Percentiles rank a stretch among this genome's conserved stretches.
Conservation (phyloP, 2,329 filamentous ascomycete species). For the Fusarium paranaense region DNA sequence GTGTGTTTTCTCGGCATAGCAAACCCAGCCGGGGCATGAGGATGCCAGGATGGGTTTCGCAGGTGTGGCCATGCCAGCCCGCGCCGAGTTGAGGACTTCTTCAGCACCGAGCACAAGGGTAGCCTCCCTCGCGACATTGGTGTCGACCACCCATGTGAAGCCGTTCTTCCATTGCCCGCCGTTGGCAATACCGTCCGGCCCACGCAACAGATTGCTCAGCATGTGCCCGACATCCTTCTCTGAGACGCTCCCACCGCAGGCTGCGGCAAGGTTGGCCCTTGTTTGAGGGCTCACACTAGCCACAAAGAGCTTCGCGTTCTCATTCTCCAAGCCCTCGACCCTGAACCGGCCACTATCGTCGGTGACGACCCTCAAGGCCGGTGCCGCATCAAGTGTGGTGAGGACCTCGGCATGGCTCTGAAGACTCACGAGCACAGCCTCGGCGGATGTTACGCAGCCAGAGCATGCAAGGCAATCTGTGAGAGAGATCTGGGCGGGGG, state of each 20-base stretch:
- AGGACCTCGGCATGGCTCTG: conserved; percentile 96
- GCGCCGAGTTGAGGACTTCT: conserved; percentile 66
- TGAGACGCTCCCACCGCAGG: conserved; percentile 77
- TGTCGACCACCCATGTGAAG: conserved; percentile 93
- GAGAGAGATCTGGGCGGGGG: conserved; percentile 91
- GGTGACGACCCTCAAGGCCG: conserved; percentile 57
- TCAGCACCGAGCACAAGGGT: conserved; percentile 84
- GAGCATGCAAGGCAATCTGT: conserved; percentile 98
- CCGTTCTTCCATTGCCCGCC: conserved; percentile 79
- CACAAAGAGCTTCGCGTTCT: conserved; percentile 82
- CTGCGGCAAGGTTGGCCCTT: conserved; percentile 87
- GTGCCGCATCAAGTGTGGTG: conserved; percentile 78
- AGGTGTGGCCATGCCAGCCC: conserved; percentile 33
- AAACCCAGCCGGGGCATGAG: conserved; percentile 97
- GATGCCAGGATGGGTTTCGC: conserved; percentile 80
- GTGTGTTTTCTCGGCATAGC: conserved; percentile 98
- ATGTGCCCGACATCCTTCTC: conserved; percentile 82
- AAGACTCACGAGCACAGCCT: conserved; percentile 94
- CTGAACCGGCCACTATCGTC: conserved; percentile 49
- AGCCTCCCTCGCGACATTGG: conserved; percentile 83
- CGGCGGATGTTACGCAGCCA: conserved; percentile 95
- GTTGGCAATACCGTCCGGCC: conserved; percentile 73
- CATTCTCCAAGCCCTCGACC: conserved; percentile 66
- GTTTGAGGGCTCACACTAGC: conserved; percentile 94
- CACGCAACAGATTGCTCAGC: conserved; percentile 81